These are phyloP conservation scores for Niveomyces coronatus DNA, from an alignment of 2,329 filamentous ascomycete species.

Conservation along the genomic window DNA sequence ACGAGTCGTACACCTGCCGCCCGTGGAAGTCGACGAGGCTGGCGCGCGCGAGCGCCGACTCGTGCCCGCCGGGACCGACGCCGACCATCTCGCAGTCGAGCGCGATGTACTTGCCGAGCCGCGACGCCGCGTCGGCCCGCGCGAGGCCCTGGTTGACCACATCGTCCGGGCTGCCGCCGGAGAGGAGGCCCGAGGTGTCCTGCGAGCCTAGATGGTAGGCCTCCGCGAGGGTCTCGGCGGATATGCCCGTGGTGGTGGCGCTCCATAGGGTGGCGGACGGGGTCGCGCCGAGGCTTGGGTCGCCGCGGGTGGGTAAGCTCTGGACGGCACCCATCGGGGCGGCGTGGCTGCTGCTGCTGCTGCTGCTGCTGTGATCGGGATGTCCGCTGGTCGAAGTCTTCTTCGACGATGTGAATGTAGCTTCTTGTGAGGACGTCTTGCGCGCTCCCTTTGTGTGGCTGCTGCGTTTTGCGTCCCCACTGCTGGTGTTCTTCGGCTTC, in stretches of 20 bases:
- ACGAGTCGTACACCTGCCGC: constrained; percentile 87
- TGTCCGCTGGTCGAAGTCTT: no score
- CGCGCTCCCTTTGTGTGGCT: no score
- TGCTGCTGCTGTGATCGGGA: constrained; percentile 8
- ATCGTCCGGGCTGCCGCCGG: constrained; percentile 34
- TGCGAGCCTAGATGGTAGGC: constrained; percentile 48
- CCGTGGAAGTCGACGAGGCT: constrained; percentile 93
- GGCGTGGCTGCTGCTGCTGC: constrained; percentile 12
- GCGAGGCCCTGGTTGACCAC: constrained; percentile 55
- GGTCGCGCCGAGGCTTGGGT: constrained; percentile 30
- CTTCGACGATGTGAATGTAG: no score
- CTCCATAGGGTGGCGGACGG: constrained; percentile 51
- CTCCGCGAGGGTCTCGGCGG: constrained; percentile 48
- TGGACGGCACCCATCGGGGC: constrained; percentile 46
- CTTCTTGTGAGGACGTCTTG: no score
- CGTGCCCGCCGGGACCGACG: constrained; percentile 57
- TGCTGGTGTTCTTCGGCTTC: constrained; percentile 18
- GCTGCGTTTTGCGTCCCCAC: background rate
- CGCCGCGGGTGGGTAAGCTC: constrained; percentile 34
- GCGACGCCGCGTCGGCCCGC: constrained; percentile 50
- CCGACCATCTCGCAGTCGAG: constrained; percentile 99
- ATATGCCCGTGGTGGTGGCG: constrained; percentile 50
- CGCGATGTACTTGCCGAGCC: constrained; percentile 79
- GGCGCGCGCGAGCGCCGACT: constrained; percentile 73
- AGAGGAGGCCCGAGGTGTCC: constrained; percentile 36